phyloP scores from a whole-genome alignment of 257 asterid species.

The Cordia subcordata region DNA sequence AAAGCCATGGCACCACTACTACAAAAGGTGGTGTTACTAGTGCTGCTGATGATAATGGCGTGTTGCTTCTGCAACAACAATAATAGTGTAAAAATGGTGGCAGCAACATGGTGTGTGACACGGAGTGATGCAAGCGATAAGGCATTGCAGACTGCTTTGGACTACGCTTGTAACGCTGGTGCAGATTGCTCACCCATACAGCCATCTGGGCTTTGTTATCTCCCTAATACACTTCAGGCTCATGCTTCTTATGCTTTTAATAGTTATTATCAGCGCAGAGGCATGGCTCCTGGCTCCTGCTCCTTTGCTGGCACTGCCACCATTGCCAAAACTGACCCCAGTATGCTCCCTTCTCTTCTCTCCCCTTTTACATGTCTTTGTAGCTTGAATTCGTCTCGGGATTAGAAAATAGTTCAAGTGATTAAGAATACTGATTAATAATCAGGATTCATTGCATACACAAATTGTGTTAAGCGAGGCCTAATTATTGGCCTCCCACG shows the following conservation, averaged over 20 bases:
- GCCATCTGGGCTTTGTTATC: slow-evolving; percentile 23
- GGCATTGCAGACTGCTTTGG: slow-evolving; percentile 24
- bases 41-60: background rate
- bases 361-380: too few species aligned
- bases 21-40: background rate
- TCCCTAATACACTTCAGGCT: slow-evolving; percentile 24
- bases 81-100: background rate
- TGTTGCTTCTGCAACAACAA: background rate
- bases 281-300: slow-evolving; percentile 29
- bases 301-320: slow-evolving; percentile 34
- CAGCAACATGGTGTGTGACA: slow-evolving; percentile 32
- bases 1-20: background rate
- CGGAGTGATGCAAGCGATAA: slow-evolving; percentile 15
- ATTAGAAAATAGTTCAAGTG: too few species aligned
- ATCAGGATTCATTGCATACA: too few species aligned
- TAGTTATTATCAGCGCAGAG: slow-evolving; percentile 34
- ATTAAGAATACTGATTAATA: too few species aligned
- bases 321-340: slow-evolving; percentile 26
- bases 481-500: too few species aligned
- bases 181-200: slow-evolving; percentile 28
- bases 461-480: too few species aligned
- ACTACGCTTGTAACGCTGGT: slow-evolving; percentile 32
- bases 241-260: slow-evolving; percentile 35
- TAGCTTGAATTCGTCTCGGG: too few species aligned
- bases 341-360: slow-evolving; percentile 9